Evolutionary conservation across 805 yeast genomes (phyloP).

Genomic region (Pichia nanzhaoensis): DNA sequence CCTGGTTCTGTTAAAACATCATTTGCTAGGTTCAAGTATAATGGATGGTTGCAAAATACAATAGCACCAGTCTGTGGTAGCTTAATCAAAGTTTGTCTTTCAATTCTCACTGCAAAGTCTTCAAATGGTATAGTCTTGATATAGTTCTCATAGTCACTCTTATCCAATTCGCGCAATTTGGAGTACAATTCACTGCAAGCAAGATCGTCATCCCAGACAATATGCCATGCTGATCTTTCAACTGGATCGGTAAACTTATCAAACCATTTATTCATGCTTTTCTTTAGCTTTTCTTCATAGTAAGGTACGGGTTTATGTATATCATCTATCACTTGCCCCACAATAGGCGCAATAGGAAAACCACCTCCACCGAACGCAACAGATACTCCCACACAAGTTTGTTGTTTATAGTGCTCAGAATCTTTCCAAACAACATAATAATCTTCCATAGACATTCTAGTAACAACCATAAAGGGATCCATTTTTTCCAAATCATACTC

Average conservation of each 20-base stretch:
- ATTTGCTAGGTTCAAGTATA: conserved; percentile 30
- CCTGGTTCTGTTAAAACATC: conserved; percentile 44
- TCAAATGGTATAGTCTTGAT: conserved; percentile 31
- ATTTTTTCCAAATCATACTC: conserved; percentile 37
- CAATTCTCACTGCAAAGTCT: conserved; percentile 40
- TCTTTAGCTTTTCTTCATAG: conserved; percentile 39
- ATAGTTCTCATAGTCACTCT: conserved; percentile 27
- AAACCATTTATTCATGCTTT: conserved; percentile 48
- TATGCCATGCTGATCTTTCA: conserved; percentile 45
- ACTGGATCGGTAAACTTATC: conserved; percentile 37
- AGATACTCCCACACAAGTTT: conserved; percentile 41
- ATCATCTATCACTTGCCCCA: conserved; percentile 34
- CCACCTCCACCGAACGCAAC: conserved; percentile 50
- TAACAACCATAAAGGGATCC: conserved; percentile 39
- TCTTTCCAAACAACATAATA: conserved; percentile 36
- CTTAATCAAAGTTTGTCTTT: conserved; percentile 40
- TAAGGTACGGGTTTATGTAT: conserved; percentile 44
- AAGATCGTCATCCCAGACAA: conserved; percentile 41
- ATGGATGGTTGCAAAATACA: conserved; percentile 27
- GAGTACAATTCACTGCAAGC: conserved; percentile 23
- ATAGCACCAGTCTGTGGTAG: conserved; percentile 36
- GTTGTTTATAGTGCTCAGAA: conserved; percentile 31
- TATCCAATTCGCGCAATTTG: conserved; percentile 34
- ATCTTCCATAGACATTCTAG: conserved; percentile 46
- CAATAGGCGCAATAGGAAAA: conserved; percentile 33